Base-by-base conservation (phyloP, 805 yeast genomes). In the Teunomyces barrocoloradensis region DNA sequence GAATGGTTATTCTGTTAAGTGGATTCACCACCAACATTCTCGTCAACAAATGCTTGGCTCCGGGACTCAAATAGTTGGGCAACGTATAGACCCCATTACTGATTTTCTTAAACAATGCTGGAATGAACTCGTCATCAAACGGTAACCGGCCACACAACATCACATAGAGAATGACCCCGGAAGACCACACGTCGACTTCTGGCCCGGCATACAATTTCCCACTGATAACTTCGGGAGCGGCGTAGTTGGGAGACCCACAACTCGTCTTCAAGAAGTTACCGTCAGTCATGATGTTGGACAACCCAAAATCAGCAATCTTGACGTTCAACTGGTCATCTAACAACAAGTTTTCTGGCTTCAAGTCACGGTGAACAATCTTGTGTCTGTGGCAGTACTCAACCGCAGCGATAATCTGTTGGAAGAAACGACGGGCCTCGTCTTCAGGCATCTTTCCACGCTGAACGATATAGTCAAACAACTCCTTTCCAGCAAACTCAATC, bases 261-360 rank as follows among this genome's bases (percentile, higher is more conserved):
- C 63, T 56, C 9, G 66, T 62, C 45, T 62, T 62, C 50, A 62
- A 57, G 40, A 62, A 62, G 53, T 62, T 62, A 9, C 66, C 66
- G 48, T 62, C 66, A 34, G 66, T 62, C 66, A 62, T 62, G 50
- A 62, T 62, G 52, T 62, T 62, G 46, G 66, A 61, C 44, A 62
- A 53, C 2, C 66, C 66, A 37, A 62, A 62, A 38, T 62, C 66
- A 30, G 66, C 66, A 40, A 62, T 62, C 46, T 62, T 62, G 20
- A 62, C 66, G 50, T 62, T 62, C 40, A 61, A 44, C 41, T 62
- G 65, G 48, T 61, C 65, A 42, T 62, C 66, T 55, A 62, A 54
- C 52, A 62, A 57, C 52, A 62, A 58, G 52, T 62, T 62, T 56
- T 94, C 99, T 0, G 99, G 99, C 66, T 94, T 94, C 65, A 94